These are phyloP conservation scores for Gremmenia infestans DNA, from an alignment of 2,329 filamentous ascomycete species.

Conservation along the genomic window DNA sequence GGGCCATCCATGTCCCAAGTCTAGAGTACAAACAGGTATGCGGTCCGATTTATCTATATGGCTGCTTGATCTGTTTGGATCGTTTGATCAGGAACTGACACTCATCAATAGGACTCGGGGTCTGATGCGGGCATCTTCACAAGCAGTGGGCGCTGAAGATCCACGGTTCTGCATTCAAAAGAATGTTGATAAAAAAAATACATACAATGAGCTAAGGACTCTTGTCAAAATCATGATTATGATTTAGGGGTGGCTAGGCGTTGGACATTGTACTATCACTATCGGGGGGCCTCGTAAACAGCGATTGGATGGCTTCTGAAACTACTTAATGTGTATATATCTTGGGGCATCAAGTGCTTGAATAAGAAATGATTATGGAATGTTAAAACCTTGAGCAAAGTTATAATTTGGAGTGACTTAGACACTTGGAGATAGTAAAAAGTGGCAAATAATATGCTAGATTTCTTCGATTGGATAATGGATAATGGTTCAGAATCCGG, in stretches of 20 bases:
- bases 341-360: constrained; percentile 1
- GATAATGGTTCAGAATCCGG: too few species aligned
- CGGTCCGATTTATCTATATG: constrained; percentile 9
- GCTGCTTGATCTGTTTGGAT: constrained; percentile 8
- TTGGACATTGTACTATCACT: constrained; percentile 13
- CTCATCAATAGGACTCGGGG: constrained; percentile 10
- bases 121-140: constrained; percentile 17
- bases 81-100: neutral
- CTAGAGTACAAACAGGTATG: constrained; percentile 32
- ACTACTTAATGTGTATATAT: constrained; percentile 18
- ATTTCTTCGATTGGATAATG: too few species aligned
- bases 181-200: constrained; percentile 8
- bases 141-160: constrained; percentile 16
- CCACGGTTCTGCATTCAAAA: constrained; percentile 10
- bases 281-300: constrained; percentile 6
- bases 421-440: too few species aligned
- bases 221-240: neutral
- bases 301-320: constrained; percentile 8
- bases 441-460: too few species aligned
- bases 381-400: too few species aligned
- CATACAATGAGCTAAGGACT: constrained; percentile 6
- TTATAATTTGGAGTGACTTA: too few species aligned
- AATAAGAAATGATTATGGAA: neutral
- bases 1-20: constrained; percentile 51
- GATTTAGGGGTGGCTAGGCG: constrained; percentile 3